Base-by-base conservation (phyloP, 805 yeast species). In the Pachysolen tannophilus region DNA sequence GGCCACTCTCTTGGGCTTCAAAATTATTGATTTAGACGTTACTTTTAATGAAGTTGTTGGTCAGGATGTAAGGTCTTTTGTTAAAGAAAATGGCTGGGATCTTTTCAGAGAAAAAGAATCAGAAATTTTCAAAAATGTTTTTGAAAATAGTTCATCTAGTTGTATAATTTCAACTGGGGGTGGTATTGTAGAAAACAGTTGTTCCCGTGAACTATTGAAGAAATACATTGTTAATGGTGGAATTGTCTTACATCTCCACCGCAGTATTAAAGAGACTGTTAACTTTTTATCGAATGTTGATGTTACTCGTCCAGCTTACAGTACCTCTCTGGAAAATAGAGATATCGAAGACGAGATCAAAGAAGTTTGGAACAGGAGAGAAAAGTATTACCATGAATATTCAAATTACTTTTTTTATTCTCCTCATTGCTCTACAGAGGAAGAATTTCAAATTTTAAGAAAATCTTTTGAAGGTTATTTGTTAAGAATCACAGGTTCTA, bases 101-200 rank as follows among this genome's bases (percentile, higher is more conserved):
- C 71, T 61, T 17, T 92, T 92, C 69, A 75, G 99, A 41, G 61
- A 54, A 19, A 58, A 64, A 35, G 99, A 92, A 55, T 55, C 65
- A 4, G 61, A 58, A 28, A 60, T 82, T 28, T 71, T 83, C 42
- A 57, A 67, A 33, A 71, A 73, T 31, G 62, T 68, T 20, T 43
- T 82, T 14, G 43, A 53, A 3, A 55, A 63, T 20, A 52, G 56
- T 42, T 37, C 58, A 5, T 49, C 48, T 14, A 81, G 81, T 5
- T 65, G 77, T 48, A 82, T 90, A 16, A 69, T 90, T 36, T 84
- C 97, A 0, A 84, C 96, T 33, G 99, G 99, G 23, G 99, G 99
- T 29, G 99, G 99, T 8, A 67, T 92, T 41, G 94, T 92, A 19
- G 97, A 90, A 58, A 70, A 70, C 26, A 67, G 67, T 6, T 69